Conservation (phyloP, 192 early-diverging fungal genomes). For the Entomortierella chlamydospora region DNA sequence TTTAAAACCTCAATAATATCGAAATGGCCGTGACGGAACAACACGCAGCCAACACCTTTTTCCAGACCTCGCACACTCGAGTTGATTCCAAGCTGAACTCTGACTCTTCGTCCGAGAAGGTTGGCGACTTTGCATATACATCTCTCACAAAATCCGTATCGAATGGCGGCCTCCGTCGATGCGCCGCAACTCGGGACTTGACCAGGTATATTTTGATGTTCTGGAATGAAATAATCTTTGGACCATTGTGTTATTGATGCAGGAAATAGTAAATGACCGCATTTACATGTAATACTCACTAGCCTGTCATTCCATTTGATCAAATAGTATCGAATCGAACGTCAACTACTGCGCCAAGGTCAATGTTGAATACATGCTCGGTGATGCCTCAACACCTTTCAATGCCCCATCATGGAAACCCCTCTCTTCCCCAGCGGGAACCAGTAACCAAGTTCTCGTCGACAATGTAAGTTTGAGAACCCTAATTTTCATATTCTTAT, state of each 20-base stretch:
- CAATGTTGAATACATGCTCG: conserved; percentile 39
- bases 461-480: conserved; percentile 31
- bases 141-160: conserved; percentile 21
- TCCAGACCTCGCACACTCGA: conserved; percentile 36
- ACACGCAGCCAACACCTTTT: conserved; percentile 25
- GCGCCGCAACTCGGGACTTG: conserved; percentile 45
- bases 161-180: conserved; percentile 41
- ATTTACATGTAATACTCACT: neutral
- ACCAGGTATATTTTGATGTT: conserved; percentile 26
- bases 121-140: conserved; percentile 15
- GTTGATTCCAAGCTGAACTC: conserved; percentile 49
- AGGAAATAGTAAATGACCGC: neutral
- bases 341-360: conserved; percentile 50
- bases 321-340: conserved; percentile 30
- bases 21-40: conserved; percentile 47
- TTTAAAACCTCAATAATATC: neutral
- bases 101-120: conserved; percentile 34
- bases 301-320: neutral
- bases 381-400: conserved; percentile 31
- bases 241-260: neutral
- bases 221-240: neutral
- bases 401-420: conserved; percentile 32
- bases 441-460: conserved; percentile 17
- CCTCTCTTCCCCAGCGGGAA: conserved; percentile 2
- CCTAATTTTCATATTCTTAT: conserved; percentile 2